These are phyloP conservation scores for Neurospora intermedia DNA, from an alignment of 495 filamentous ascomycete genomes.

Conservation along the genomic window DNA sequence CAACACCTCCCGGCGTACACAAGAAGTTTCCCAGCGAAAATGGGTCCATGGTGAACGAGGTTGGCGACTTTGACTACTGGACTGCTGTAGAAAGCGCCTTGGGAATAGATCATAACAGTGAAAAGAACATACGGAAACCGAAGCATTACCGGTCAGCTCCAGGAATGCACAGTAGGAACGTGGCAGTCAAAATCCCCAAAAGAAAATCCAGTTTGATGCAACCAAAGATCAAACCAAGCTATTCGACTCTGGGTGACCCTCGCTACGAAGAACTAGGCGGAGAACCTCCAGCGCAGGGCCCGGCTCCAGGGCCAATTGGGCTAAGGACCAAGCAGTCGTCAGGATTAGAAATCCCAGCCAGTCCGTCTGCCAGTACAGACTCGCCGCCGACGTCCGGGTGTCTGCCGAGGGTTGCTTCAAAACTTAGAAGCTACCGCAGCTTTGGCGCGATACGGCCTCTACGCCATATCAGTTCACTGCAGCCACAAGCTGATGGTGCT, in stretches of 20 bases:
- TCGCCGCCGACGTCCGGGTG: conserved; percentile 1
- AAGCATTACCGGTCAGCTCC: conserved; percentile 16
- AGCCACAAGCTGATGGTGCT: conserved; percentile 4
- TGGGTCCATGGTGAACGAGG: conserved; percentile 10
- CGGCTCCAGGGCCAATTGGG: conserved; percentile 6
- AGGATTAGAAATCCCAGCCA: background rate
- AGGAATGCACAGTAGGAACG: conserved; percentile 16
- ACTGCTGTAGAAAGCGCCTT: background rate
- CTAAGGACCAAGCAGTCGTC: background rate
- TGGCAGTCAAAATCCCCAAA: conserved; percentile 8
- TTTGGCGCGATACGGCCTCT: conserved; percentile 1
- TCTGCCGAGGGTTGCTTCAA: conserved; percentile 4
- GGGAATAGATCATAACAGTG: background rate
- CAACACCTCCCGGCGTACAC: conserved; percentile 7
- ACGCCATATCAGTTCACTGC: conserved; percentile 5
- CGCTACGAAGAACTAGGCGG: background rate
- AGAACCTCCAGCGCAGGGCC: background rate
- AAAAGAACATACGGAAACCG: background rate
- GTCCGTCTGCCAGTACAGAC: background rate
- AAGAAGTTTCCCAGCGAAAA: conserved; percentile 7
- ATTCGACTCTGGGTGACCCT: background rate
- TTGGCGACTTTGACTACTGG: background rate
- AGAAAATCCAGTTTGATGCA: conserved; percentile 10
- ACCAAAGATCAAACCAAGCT: background rate
- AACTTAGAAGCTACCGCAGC: conserved; percentile 7